A percentile compares a stretch with the other conserved stretches of the same genome.
Evolutionary conservation across 2,329 filamentous ascomycete genomes (phyloP).

Genomic region (Alternaria ventricosa): DNA sequence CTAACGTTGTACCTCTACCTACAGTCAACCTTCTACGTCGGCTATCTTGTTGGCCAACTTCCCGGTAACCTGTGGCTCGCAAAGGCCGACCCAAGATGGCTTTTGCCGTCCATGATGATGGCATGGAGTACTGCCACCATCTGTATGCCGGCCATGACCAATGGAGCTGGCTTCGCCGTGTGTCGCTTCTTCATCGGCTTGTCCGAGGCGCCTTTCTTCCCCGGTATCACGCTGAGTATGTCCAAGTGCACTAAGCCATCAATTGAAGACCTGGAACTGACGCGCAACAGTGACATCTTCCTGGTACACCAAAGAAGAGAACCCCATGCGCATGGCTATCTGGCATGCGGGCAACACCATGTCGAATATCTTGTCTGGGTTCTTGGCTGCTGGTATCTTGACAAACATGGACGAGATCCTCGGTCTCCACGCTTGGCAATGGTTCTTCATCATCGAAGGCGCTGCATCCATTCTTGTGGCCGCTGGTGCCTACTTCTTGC

Average conservation of each 20-base stretch:
- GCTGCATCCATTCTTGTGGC: constrained; percentile 56
- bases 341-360: constrained; percentile 57
- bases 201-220: constrained; percentile 49
- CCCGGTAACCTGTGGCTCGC: constrained; percentile 57
- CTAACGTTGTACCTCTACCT: background rate
- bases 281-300: constrained; percentile 41
- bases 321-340: constrained; percentile 54
- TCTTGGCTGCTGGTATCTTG: constrained; percentile 55
- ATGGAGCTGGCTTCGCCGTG: constrained; percentile 43
- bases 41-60: constrained; percentile 56
- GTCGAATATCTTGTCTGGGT: constrained; percentile 55
- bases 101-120: constrained; percentile 51
- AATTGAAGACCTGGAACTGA: background rate
- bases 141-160: constrained; percentile 53
- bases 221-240: constrained; percentile 48
- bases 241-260: background rate
- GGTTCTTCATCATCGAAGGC: constrained; percentile 62
- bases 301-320: constrained; percentile 57
- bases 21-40: constrained; percentile 53
- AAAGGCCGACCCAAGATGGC: constrained; percentile 43
- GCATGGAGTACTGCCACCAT: constrained; percentile 54
- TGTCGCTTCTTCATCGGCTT: constrained; percentile 49
- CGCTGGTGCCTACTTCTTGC: constrained; percentile 38
- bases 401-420: constrained; percentile 52
- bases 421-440: constrained; percentile 50